Base-by-base conservation (phyloP, 1,139 yeast species). In the Scheffersomyces parashehatae region DNA sequence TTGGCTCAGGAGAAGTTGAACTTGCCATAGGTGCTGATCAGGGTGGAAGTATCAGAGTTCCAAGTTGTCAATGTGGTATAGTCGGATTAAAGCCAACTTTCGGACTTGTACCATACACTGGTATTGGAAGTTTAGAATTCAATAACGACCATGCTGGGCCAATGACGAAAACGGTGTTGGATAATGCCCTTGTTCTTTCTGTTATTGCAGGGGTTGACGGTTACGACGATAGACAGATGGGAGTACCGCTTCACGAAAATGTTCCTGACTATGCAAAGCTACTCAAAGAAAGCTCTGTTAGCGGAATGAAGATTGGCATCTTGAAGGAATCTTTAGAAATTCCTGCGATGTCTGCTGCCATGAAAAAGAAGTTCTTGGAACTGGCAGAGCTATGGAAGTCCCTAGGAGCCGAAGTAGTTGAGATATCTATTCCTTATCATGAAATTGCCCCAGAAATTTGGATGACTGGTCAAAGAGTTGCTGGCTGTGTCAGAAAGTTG, bases 241-340 rank as follows among this genome's bases (percentile, higher is more conserved):
- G 37, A 2, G 46, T 46, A 10, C 50, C 53, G 1, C 56, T 78
- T 37, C 67, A 65, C 37, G 60, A 80, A 39, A 83, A 81, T 12
- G 63, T 81, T 20, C 50, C 73, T 43, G 68, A 62, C 48, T 71
- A 70, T 49, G 79, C 77, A 50, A 79, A 79, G 37, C 68, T 77
- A 29, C 73, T 77, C 20, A 68, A 66, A 32, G 34, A 31, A 31
- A 83, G 84, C 13, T 65, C 78, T 11, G 53, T 68, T 8, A 70
- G 85, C 43, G 86, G 82, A 11, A 56, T 83, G 48, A 65, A 73
- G 20, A 48, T 63, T 39, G 72, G 70, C 2, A 54, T 67, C 30
- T 47, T 67, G 39, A 62, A 59, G 37, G 72, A 67, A 50, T 59
- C 67, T 1, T 55, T 67, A 28, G 70, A 65, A 16, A 54, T 62